Conservation (phyloP, 164 flowering plant genomes). For the Aristolochia fimbriata region DNA sequence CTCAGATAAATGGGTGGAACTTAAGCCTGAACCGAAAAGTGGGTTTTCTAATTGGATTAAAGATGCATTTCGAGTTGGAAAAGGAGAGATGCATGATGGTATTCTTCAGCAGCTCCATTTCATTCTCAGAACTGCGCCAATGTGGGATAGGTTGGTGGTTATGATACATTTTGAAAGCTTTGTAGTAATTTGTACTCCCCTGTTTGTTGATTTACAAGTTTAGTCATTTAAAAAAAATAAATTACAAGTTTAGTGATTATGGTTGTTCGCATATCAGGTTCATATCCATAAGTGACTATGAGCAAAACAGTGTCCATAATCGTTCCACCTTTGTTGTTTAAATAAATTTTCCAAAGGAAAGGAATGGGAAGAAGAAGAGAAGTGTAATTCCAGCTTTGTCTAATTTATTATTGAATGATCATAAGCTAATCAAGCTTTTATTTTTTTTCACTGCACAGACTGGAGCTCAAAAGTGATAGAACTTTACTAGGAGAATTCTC, state of each 20-base stretch:
- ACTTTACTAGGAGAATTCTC: slow-evolving; percentile 70
- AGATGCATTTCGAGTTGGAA: slow-evolving; percentile 58
- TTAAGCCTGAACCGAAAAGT: slow-evolving; percentile 51
- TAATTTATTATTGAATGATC: too few species aligned
- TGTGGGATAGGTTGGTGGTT: slow-evolving; percentile 73
- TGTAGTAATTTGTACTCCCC: too few species aligned
- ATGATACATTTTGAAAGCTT: too few species aligned
- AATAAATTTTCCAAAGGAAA: too few species aligned
- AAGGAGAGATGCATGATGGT: slow-evolving; percentile 69
- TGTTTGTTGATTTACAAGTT: too few species aligned
- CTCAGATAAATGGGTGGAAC: slow-evolving; percentile 54
- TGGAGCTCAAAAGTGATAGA: slow-evolving; percentile 75
- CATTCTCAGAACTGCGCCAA: slow-evolving; percentile 69
- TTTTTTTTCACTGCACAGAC: slow-evolving; percentile 30
- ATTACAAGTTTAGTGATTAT: too few species aligned
- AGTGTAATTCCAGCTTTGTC: too few species aligned
- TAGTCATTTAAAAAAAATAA: too few species aligned
- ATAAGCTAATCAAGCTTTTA: not conserved
- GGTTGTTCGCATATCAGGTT: too few species aligned
- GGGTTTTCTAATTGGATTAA: slow-evolving; percentile 75
- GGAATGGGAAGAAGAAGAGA: not conserved
- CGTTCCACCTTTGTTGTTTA: too few species aligned
- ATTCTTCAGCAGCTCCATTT: slow-evolving; percentile 48
- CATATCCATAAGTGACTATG: too few species aligned
- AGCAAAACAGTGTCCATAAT: too few species aligned